Percentiles rank a stretch among this genome's conserved stretches.
These are phyloP conservation scores for Xylaria sp. DNA, from an alignment of 2,329 filamentous ascomycete species.

Conservation along the genomic window DNA sequence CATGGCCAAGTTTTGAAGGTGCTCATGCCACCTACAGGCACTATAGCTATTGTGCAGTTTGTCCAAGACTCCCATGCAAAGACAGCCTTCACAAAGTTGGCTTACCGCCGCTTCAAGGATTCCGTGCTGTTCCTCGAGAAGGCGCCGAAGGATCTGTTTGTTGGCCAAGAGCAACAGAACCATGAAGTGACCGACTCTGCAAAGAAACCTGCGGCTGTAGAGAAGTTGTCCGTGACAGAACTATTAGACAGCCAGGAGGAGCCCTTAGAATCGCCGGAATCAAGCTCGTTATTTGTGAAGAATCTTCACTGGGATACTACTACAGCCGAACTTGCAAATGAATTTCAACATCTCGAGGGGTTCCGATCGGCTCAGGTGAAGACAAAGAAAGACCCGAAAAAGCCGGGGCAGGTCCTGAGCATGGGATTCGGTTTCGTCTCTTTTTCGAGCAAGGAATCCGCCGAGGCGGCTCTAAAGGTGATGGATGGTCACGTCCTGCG, in stretches of 20 bases:
- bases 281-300: constrained; percentile 86
- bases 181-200: constrained; percentile 28
- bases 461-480: constrained; percentile 75
- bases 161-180: constrained; percentile 35
- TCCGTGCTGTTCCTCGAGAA: constrained; percentile 93
- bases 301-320: constrained; percentile 94
- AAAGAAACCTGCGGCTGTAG: constrained; percentile 44
- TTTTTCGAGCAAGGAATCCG: constrained; percentile 77
- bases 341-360: constrained; percentile 80
- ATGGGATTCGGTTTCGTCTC: constrained; percentile 98
- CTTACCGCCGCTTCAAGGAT: constrained; percentile 89
- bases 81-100: constrained; percentile 79
- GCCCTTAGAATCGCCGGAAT: constrained; percentile 57
- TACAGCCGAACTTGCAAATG: constrained; percentile 71
- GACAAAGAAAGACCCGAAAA: constrained; percentile 91
- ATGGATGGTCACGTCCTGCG: constrained; percentile 92
- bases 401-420: constrained; percentile 81
- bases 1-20: constrained; percentile 81
- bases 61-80: constrained; percentile 77
- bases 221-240: constrained; percentile 70
- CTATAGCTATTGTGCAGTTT: constrained; percentile 93
- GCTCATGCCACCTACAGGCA: constrained; percentile 89
- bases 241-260: constrained; percentile 56
- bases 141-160: constrained; percentile 81
- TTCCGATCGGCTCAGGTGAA: constrained; percentile 90